Percentiles rank a stretch among this genome's conserved stretches.
Conservation (phyloP, 441 rosid species). For the Euphorbia neoarborescens region DNA sequence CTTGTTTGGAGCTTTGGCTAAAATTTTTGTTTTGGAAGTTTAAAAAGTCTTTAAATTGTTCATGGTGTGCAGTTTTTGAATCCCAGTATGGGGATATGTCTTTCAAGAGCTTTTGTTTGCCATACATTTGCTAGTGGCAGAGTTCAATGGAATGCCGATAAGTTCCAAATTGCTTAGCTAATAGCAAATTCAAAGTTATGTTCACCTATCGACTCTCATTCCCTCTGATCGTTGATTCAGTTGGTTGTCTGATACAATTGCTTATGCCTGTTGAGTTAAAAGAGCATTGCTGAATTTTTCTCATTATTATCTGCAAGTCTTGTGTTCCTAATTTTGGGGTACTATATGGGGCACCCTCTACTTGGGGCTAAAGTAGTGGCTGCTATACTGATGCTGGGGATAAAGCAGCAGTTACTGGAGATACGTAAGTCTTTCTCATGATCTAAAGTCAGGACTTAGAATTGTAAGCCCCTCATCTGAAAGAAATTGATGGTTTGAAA, state of each 20-base stretch:
- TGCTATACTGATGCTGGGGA: slow-evolving; percentile 87
- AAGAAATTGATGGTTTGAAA: no score
- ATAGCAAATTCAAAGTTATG: no score
- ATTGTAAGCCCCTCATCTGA: no score
- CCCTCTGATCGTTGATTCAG: background rate
- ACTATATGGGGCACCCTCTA: slow-evolving; percentile 80
- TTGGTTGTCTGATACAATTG: background rate
- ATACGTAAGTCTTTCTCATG: slow-evolving; percentile 58
- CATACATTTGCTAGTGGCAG: no score
- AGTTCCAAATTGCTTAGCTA: no score
- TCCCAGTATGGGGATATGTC: no score
- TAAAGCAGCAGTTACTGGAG: slow-evolving; percentile 96
- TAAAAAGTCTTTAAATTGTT: no score
- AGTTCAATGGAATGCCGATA: no score
- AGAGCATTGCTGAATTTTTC: slow-evolving; percentile 11
- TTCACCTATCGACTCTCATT: background rate
- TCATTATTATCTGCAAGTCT: slow-evolving; percentile 47
- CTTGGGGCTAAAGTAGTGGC: slow-evolving; percentile 99
- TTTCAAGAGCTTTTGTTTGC: no score
- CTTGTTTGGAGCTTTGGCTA: slow-evolving; percentile 96
- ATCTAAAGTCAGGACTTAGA: no score
- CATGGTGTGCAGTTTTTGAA: no score
- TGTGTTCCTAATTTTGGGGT: slow-evolving; percentile 72
- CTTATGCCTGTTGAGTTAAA: slow-evolving; percentile 1
- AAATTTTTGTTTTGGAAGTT: no score